These are phyloP conservation scores for Zoysia matrella DNA, from an alignment of 202 grass and related monocot species.

Conservation along the genomic window DNA sequence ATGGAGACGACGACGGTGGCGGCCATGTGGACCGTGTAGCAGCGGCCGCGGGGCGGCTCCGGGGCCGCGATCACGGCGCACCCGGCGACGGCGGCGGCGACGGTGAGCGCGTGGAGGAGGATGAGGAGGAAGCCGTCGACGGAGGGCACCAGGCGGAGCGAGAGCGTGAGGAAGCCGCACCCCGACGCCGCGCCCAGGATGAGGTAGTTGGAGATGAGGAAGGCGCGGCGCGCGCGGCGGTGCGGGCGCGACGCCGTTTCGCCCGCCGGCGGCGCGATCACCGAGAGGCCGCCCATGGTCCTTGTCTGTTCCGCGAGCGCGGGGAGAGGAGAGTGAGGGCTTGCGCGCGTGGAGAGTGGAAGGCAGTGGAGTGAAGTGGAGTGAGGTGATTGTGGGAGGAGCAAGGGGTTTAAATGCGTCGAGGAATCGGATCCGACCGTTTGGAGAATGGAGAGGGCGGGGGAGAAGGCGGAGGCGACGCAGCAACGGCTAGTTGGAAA, in stretches of 20 bases:
- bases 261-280: slow-evolving; percentile 66
- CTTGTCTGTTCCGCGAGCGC: not conserved
- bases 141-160: slow-evolving; percentile 88
- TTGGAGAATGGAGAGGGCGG: slow-evolving; percentile 33
- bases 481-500: slow-evolving; percentile 72
- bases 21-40: slow-evolving; percentile 87
- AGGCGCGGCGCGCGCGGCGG: slow-evolving; percentile 73
- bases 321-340: not conserved
- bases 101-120: slow-evolving; percentile 89
- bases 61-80: slow-evolving; percentile 77
- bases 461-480: not conserved
- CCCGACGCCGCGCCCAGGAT: slow-evolving; percentile 86
- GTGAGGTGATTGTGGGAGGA: not conserved
- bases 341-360: slow-evolving; percentile 2
- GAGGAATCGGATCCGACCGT: slow-evolving; percentile 52
- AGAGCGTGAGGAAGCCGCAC: slow-evolving; percentile 95
- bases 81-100: slow-evolving; percentile 66
- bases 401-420: slow-evolving; percentile 48
- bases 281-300: slow-evolving; percentile 68
- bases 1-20: slow-evolving; percentile 78
- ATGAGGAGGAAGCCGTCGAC: slow-evolving; percentile 93
- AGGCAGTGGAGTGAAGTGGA: slow-evolving; percentile 21
- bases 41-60: slow-evolving; percentile 52
- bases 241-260: slow-evolving; percentile 64
- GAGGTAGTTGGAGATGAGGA: slow-evolving; percentile 93